A percentile compares a stretch with the other conserved stretches of the same genome.
Conservation (phyloP, 257 asterid species). For the Lycium ferocissimum region DNA sequence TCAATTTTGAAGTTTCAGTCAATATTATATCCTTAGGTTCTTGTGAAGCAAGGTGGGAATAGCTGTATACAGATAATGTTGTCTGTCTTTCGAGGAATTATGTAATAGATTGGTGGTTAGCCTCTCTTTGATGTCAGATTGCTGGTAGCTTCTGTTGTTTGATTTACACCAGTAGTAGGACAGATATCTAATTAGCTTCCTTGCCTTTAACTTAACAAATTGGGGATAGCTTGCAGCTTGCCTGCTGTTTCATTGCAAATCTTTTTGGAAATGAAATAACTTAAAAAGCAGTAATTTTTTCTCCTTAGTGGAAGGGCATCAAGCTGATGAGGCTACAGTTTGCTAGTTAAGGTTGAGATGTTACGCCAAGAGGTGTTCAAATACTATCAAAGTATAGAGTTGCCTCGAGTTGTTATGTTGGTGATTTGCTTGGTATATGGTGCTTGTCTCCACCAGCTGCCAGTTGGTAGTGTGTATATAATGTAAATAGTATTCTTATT, state of each 20-base stretch:
- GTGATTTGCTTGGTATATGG: neutral
- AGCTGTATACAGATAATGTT: neutral
- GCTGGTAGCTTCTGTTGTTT: neutral
- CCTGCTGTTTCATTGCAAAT: constrained; percentile 16
- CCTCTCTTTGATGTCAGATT: neutral
- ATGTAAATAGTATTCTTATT: neutral
- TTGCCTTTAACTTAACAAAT: neutral
- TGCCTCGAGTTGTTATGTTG: neutral
- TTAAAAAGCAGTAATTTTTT: neutral
- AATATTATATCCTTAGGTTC: neutral
- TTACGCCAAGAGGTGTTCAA: neutral
- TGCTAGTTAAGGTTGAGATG: constrained; percentile 1
- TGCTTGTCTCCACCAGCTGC: neutral
- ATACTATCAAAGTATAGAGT: neutral
- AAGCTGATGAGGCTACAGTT: neutral
- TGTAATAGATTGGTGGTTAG: neutral
- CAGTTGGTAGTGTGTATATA: neutral
- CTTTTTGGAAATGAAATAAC: neutral
- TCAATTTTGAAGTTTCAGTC: neutral
- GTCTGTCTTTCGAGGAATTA: neutral
- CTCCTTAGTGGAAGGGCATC: neutral
- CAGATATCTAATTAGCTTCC: neutral
- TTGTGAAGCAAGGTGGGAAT: neutral
- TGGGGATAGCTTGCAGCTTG: constrained; percentile 6
- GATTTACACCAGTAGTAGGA: neutral